Evolutionary conservation across 768 basidiomycete species (phyloP).

Genomic region (Boletus tylopilopsis): DNA sequence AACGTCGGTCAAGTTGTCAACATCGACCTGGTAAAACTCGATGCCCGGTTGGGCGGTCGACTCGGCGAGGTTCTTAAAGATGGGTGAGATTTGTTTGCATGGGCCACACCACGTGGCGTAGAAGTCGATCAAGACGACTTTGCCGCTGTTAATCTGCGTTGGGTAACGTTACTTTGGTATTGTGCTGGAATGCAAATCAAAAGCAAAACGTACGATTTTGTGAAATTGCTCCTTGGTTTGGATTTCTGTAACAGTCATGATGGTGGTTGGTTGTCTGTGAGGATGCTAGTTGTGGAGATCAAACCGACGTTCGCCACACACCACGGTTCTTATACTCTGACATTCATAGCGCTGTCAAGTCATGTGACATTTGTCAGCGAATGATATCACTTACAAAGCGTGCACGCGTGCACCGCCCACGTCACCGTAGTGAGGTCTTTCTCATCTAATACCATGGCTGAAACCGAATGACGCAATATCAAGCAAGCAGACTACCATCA

Average conservation of each 20-base stretch:
- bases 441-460: too few relatives aligned
- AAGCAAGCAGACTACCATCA: too few relatives aligned
- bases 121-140: conserved; percentile 18
- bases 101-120: conserved; percentile 16
- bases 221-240: background rate
- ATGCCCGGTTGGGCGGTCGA: conserved; percentile 14
- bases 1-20: conserved; percentile 16
- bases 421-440: too few relatives aligned
- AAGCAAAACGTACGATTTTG: background rate
- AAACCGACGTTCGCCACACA: background rate
- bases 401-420: too few relatives aligned
- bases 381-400: background rate
- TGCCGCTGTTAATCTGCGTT: background rate
- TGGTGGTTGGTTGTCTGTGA: background rate
- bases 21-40: conserved; percentile 70
- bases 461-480: too few relatives aligned
- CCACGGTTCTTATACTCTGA: background rate
- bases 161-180: too few relatives aligned
- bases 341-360: background rate
- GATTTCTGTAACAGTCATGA: background rate
- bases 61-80: conserved; percentile 1
- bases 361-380: conserved; percentile 5
- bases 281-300: background rate
- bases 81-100: conserved; percentile 14
- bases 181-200: too few relatives aligned